Evolutionary conservation across 1,284 basidiomycete genomes (phyloP), one percentile per base, ranked within the genome.

Genomic region (Cryptococcus jaspeensis): DNA sequence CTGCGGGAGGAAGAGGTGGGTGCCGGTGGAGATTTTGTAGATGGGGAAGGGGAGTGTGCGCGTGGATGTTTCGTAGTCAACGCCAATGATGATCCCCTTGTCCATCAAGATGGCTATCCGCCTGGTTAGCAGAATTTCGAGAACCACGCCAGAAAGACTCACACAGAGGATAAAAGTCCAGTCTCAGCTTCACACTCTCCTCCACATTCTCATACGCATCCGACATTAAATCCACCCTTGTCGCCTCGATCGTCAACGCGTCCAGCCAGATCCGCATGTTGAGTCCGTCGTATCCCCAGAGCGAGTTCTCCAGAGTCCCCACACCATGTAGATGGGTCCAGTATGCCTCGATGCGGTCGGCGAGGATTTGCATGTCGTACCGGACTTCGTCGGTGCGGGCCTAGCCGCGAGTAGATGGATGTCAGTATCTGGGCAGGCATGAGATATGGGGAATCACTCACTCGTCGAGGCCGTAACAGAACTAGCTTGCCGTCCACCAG

Each of bases 121-220:
- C 15, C 20, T 38, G 28, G 18, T 23, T 20, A 46, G 43, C 39
- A 47, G 46, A n/a, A 55, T 49, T 1, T 20, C 18, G 13, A 36
- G 28, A 36, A 9, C 5, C 32, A 25, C 32, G 18, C 23, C 20
- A 41, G 16, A 13, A n/a, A 8, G 40, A 81, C 92, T 79, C 68
- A 94, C 93, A 96, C 4, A 99, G 77, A 0, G 95, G 95, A 72
- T 99, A 98, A 69, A 98, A 98, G 65, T 96, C 90, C 9, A 98
- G 80, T 1, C 87, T 84, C 51, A 99, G 90, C 56, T 85, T 89
- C 37, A 97, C 88, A 69, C 90, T 97, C 78, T 96, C 94, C 73
- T 92, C 88, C 39, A 97, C 90, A 59, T 83, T 85, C 60, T 85
- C 84, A 52, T 80, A 80, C 11, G 77, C 68, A 51, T 82, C 81